phyloP scores from a whole-genome alignment of 2,329 filamentous ascomycete species.

The Fusarium nodosum region DNA sequence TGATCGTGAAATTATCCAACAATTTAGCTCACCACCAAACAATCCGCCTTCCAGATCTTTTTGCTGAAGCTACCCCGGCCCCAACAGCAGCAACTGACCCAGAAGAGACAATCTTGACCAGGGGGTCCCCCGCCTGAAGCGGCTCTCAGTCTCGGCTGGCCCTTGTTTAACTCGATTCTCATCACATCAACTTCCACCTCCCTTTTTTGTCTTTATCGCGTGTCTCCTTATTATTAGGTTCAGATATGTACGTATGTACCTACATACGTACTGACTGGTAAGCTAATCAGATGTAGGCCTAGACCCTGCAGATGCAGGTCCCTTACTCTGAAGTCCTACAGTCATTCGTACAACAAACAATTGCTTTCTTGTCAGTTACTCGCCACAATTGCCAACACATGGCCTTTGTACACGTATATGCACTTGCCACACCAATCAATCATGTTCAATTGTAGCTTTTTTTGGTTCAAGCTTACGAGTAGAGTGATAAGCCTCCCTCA shows the following conservation, averaged over 20 bases:
- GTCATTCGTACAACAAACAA: slow-evolving; percentile 8
- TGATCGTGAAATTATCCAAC: slow-evolving; percentile 25
- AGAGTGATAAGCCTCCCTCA: slow-evolving; percentile 2
- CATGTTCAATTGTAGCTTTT: slow-evolving; percentile 2
- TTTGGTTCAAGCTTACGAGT: slow-evolving; percentile 19
- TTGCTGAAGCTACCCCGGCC: slow-evolving; percentile 30
- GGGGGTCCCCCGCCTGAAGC: slow-evolving; percentile 39
- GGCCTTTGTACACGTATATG: slow-evolving; percentile 22
- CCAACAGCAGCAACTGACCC: slow-evolving; percentile 33
- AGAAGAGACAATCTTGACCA: slow-evolving; percentile 39
- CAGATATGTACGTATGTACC: no score
- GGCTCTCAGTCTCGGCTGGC: slow-evolving; percentile 26
- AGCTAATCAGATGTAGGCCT: neutral
- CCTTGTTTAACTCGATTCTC: slow-evolving; percentile 24
- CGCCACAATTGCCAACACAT: slow-evolving; percentile 34
- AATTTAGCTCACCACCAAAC: slow-evolving; percentile 14
- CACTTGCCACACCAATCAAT: slow-evolving; percentile 25
- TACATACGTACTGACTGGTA: neutral
- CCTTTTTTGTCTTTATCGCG: slow-evolving; percentile 39
- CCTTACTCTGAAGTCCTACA: neutral
- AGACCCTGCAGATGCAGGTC: slow-evolving; percentile 21
- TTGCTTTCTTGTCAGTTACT: slow-evolving; percentile 11
- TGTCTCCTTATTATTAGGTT: slow-evolving; percentile 20
- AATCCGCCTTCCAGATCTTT: slow-evolving; percentile 21
- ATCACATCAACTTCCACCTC: slow-evolving; percentile 42